Base-by-base conservation (phyloP, 2,329 filamentous ascomycete species). In the Colletotrichum sp. region DNA sequence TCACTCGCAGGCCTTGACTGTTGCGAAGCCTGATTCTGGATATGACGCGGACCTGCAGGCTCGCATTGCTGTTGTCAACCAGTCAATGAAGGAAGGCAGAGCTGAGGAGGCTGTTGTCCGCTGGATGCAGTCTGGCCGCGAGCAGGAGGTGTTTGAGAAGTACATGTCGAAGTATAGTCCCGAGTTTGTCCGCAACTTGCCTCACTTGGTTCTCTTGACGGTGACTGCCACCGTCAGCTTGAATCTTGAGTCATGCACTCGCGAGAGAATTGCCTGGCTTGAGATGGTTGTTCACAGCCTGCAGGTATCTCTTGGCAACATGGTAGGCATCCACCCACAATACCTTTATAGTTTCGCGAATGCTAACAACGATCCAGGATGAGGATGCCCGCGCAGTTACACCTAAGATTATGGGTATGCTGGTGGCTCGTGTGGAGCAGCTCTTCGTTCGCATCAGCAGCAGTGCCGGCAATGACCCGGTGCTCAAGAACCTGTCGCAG, bases 121-220 rank as follows among this genome's bases (percentile, higher is more conserved):
- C 76, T 94, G 92, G 92, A 89, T 94, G 72, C 92, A 94, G 83
- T 90, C 89, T 78, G 89, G 89, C 18, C 88, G 90, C 39, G 90
- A 92, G 81, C 89, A 92, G 75, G 90, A 92, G 76, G 89, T 94
- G 68, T 94, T 94, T 82, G 87, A 89, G 36, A 86, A 88, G 78
- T 89, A 89, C 67, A 86, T 92, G 63, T 84, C 85, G 65, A 88
- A 89, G 76, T 88, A 88, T 81, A 85, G 88, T 78, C 88, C 90
- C 1, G 84, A 86, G 18, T 88, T 90, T 77, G 87, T 94, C 75
- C 88, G 88, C 72, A 88, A 88, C 36, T 83, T 94, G 67, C 91
- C 91, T 64, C 90, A 92, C 21, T 86, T 94, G 24, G 88, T 94
- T 68, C 86, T 93, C 24, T 87, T 94, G 63, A 93, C 92, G 2